Evolutionary conservation across 352 stramenopile species (phyloP), one percentile per base, ranked within the genome.

Genomic region (Phytophthora chlamydospora): DNA sequence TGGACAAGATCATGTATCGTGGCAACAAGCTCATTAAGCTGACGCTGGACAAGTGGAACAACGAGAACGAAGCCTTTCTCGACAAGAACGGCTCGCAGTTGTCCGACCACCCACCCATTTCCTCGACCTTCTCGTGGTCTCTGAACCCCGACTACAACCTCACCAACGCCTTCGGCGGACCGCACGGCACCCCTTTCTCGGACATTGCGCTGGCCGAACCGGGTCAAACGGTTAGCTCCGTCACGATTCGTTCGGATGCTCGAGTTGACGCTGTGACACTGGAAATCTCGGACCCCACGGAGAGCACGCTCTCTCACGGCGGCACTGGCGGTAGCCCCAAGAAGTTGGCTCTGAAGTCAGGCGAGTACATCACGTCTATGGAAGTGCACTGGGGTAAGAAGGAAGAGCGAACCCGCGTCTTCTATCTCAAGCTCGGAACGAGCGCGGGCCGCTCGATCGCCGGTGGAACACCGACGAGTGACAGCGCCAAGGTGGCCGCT

Each of bases 1-100:
- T 86, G 12, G 76, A 83, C 71, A 86, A 86, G 68, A 81, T 86
- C 61, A 66, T 86, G 53, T 86, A 73, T 61, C 76, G 76, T 16
- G 64, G 76, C 46, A 80, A 75, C 66, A 81, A 86, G 43, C 59
- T 71, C 36, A 62, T 83, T 39, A 72, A 49, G 8, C 63, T 83
- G 50, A 75, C 57, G 11, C 57, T 80, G 6, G 64, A 80, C 21
- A 73, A 68, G 64, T 80, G 64, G 64, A 66, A 57, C 47, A 83
- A 78, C 42, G 73, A 86, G 50, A 76, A 77, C 39, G 56, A 68
- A 5, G 58, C 52, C 7, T 86, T 86, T 36, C 42, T 76, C 4
- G 58, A 78, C 44, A 44, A 62, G n/a, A 60, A 51, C 8, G 71
- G 71, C 27, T 62, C 68, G 32, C 54, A 58, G 32, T 56, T 86